Conservation (phyloP, 805 yeast genomes). For the Lachancea meyersii region DNA sequence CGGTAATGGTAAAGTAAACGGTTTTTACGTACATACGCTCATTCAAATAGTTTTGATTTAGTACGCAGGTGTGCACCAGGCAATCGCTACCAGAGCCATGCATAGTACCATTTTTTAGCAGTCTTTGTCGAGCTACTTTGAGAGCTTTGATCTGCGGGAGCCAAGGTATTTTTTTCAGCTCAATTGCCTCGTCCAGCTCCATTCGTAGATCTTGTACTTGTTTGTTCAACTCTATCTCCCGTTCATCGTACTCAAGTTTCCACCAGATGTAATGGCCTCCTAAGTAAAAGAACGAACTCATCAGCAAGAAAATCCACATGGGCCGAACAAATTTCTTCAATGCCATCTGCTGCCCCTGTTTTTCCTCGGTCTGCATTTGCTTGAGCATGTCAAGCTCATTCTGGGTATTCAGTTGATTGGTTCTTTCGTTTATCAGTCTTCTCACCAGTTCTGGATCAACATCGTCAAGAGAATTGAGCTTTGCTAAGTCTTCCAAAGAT, state of each 20-base stretch:
- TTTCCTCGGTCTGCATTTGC: slow-evolving; percentile 18
- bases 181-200: slow-evolving; percentile 6
- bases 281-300: slow-evolving; percentile 30
- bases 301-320: slow-evolving; percentile 27
- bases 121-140: neutral
- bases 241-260: slow-evolving; percentile 25
- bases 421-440: slow-evolving; percentile 27
- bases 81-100: slow-evolving; percentile 15
- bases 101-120: slow-evolving; percentile 14
- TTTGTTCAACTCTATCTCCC: slow-evolving; percentile 18
- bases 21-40: neutral
- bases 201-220: slow-evolving; percentile 16
- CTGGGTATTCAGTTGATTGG: slow-evolving; percentile 25
- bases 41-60: neutral
- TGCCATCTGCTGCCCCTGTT: slow-evolving; percentile 14
- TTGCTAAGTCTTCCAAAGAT: slow-evolving; percentile 29
- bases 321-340: slow-evolving; percentile 26
- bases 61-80: neutral
- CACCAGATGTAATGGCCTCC: slow-evolving; percentile 28
- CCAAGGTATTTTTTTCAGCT: neutral
- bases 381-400: slow-evolving; percentile 28
- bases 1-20: neutral
- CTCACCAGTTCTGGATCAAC: slow-evolving; percentile 32
- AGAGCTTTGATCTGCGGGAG: neutral
- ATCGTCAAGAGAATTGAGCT: slow-evolving; percentile 26